Evolutionary conservation across 139 green algal species (phyloP).

Genomic region (Chlamydomonas incerta): DNA sequence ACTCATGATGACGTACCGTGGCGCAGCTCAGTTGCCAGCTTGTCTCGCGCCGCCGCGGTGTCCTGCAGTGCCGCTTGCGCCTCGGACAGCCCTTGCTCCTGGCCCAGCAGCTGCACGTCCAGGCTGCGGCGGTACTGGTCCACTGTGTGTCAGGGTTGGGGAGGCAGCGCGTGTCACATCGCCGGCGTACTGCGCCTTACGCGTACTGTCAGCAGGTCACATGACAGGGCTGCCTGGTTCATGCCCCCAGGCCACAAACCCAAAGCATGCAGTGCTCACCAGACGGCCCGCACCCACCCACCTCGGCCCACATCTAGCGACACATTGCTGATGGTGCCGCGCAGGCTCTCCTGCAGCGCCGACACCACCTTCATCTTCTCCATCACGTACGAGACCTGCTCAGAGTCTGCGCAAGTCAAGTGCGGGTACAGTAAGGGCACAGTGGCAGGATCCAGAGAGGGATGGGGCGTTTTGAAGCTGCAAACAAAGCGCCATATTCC

Average conservation of each 20-base stretch:
- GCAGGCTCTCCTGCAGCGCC: slow-evolving; percentile 1
- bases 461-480: too few relatives aligned
- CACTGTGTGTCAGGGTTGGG: neutral
- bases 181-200: too few relatives aligned
- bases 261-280: neutral
- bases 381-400: slow-evolving; percentile 23
- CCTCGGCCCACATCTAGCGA: neutral
- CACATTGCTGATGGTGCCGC: neutral
- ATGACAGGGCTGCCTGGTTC: neutral
- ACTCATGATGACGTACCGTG: slow-evolving; percentile 1
- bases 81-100: slow-evolving; percentile 6
- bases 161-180: too few relatives aligned
- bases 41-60: neutral
- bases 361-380: slow-evolving; percentile 37
- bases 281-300: too few relatives aligned
- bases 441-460: neutral
- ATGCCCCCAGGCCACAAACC: neutral
- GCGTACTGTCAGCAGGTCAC: too few relatives aligned
- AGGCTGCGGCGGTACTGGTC: slow-evolving; percentile 27
- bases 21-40: neutral
- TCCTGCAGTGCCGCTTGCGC: neutral
- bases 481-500: neutral
- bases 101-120: slow-evolving; percentile 8
- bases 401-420: neutral
- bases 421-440: neutral